Evolutionary conservation across 345 rosid species (phyloP).

Genomic region (Alliaria petiolata): DNA sequence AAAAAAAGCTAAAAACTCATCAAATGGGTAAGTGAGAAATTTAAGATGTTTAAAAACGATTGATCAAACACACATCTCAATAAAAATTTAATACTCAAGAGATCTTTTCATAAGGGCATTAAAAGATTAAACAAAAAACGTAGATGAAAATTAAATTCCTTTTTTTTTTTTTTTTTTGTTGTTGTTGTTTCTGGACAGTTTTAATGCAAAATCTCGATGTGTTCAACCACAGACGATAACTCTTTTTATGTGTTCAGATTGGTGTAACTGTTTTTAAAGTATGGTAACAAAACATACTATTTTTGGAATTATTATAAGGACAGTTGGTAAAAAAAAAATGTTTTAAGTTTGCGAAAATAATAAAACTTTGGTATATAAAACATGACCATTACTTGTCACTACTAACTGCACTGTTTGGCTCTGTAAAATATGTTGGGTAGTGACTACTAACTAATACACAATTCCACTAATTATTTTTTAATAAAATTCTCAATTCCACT

Average conservation of each 20-base stretch:
- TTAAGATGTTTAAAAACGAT: background rate
- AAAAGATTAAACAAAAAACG: background rate
- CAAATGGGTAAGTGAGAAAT: background rate
- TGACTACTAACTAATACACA: background rate
- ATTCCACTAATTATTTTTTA: too few relatives aligned
- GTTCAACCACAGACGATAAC: background rate
- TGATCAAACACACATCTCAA: slow-evolving; percentile 11
- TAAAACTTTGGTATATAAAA: background rate
- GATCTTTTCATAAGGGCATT: background rate
- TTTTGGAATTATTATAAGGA: background rate
- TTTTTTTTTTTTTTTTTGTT: background rate
- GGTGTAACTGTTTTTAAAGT: background rate
- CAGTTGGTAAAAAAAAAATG: background rate
- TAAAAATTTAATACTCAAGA: background rate
- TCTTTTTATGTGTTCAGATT: background rate
- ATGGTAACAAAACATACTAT: background rate
- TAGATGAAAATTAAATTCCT: background rate
- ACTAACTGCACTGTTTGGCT: background rate
- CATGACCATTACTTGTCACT: slow-evolving; percentile 10
- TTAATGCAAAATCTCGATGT: too few relatives aligned
- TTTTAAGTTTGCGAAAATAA: background rate
- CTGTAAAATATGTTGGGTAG: background rate
- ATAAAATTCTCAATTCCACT: too few relatives aligned
- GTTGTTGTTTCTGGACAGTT: background rate
- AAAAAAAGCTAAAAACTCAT: background rate